phyloP scores from a whole-genome alignment of 306 rosid species.

The Lotus japonicus region DNA sequence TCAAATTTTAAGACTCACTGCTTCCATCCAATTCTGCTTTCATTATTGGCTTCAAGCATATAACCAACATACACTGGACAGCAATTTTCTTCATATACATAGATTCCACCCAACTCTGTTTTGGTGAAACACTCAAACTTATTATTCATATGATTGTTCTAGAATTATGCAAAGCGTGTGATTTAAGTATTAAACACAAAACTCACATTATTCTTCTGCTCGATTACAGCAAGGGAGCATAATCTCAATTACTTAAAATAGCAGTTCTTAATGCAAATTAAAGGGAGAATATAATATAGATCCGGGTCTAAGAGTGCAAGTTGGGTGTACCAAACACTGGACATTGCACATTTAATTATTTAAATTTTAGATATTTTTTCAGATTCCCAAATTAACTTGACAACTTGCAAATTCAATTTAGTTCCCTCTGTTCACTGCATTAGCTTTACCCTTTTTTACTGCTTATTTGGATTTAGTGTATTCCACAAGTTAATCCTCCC shows the following conservation, averaged over 20 bases:
- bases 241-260: conserved; percentile 18
- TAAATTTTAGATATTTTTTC: background rate
- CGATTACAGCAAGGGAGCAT: conserved; percentile 40
- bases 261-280: background rate
- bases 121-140: background rate
- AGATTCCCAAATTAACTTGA: conserved; percentile 37
- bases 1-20: background rate
- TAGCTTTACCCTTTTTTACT: background rate
- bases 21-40: conserved; percentile 23
- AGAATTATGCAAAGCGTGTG: conserved; percentile 34
- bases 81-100: background rate
- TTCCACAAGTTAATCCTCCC: background rate
- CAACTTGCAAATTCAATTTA: conserved; percentile 31
- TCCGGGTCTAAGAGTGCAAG: conserved; percentile 16
- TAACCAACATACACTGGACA: background rate
- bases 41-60: conserved; percentile 17
- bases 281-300: conserved; percentile 14
- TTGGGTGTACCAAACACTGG: conserved; percentile 40
- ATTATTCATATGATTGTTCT: conserved; percentile 13
- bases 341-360: background rate
- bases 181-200: conserved; percentile 19
- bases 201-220: conserved; percentile 19
- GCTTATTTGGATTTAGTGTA: background rate
- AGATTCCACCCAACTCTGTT: conserved; percentile 24
- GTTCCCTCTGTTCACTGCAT: background rate